Evolutionary conservation across 1,284 basidiomycete genomes (phyloP), one percentile per base, ranked within the genome.

Genomic region (Ceratobasidium sp.): DNA sequence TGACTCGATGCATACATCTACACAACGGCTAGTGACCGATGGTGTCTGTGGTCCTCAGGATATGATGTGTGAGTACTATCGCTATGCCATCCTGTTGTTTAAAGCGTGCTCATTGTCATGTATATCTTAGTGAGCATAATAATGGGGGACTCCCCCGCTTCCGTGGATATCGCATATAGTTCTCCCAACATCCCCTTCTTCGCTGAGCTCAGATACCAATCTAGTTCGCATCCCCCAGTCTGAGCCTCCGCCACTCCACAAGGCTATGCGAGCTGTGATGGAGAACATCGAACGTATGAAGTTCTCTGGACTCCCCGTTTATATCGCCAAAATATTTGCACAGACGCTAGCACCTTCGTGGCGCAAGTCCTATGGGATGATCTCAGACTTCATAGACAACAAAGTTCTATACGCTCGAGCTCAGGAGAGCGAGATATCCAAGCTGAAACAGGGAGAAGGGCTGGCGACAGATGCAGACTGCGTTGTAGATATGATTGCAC

Each of bases 391-490:
- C 44, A 18, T 73, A 10, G 58, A 44, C 39, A 23, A 51, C 13
- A 73, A 49, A 44, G 39, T 73, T 39, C n/a, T 10, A 4, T 58
- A 73, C 26, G 71, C 71, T 4, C n/a, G 44, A 23, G 28, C 39
- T 2, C 56, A 40, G 39, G 58, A 73, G 40, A 49, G 20, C 20
- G 10, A 7, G 23, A 53, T 15, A 55, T 39, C 28, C 4, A 39
- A 20, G 56, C 18, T n/a, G 13, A 70, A 56, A 26, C 68, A 56
- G 5, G 28, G 49, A 56, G 33, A 39, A 20, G 33, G 33, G 33
- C 58, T 73, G 10, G 71, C 58, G 44, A 73, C 56, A 1, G 71
- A 73, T n/a, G 71, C 71, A 13, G 71, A 73, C 40, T 73, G 71
- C 49, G 44, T 73, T 15, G n/a, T 63, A 28, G 71, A 73, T 51